Percentiles rank a stretch among this genome's conserved stretches.
Conservation (phyloP, 2,329 filamentous ascomycete genomes). For the Aspergillus fijiensis region DNA sequence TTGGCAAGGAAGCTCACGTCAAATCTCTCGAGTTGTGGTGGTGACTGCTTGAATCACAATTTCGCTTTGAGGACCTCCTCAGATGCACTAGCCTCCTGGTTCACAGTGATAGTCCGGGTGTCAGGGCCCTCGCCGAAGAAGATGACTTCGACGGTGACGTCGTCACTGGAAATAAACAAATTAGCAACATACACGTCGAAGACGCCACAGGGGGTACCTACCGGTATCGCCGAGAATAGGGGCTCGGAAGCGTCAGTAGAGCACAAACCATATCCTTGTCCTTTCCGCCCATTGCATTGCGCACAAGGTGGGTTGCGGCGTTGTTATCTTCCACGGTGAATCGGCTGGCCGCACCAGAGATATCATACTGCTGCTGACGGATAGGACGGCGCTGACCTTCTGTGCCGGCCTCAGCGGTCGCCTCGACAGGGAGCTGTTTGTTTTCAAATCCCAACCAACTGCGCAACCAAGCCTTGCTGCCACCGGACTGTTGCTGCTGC, state of each 20-base stretch:
- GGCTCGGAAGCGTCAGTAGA: slow-evolving; percentile 83
- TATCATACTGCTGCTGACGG: slow-evolving; percentile 86
- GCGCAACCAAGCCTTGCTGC: slow-evolving; percentile 64
- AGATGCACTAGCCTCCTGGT: slow-evolving; percentile 77
- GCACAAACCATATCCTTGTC: slow-evolving; percentile 93
- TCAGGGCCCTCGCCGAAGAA: slow-evolving; percentile 86
- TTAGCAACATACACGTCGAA: slow-evolving; percentile 11
- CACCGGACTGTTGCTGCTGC: slow-evolving; percentile 51
- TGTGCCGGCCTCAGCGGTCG: slow-evolving; percentile 46
- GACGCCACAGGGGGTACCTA: slow-evolving; percentile 43
- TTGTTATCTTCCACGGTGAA: slow-evolving; percentile 96
- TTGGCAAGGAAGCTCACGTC: not conserved
- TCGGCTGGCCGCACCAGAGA: slow-evolving; percentile 66
- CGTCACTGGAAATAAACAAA: slow-evolving; percentile 62
- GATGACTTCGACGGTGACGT: slow-evolving; percentile 95
- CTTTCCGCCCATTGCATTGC: slow-evolving; percentile 90
- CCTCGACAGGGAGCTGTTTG: slow-evolving; percentile 74
- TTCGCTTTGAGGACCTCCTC: slow-evolving; percentile 50
- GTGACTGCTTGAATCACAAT: slow-evolving; percentile 34
- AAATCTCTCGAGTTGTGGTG: not conserved
- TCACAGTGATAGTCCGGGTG: slow-evolving; percentile 76
- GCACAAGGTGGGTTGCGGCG: slow-evolving; percentile 88
- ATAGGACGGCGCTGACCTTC: slow-evolving; percentile 80
- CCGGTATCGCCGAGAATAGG: slow-evolving; percentile 89
- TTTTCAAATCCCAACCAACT: slow-evolving; percentile 62